Evolutionary conservation across 768 basidiomycete species (phyloP).

Genomic region (Psilocybe cubensis): DNA sequence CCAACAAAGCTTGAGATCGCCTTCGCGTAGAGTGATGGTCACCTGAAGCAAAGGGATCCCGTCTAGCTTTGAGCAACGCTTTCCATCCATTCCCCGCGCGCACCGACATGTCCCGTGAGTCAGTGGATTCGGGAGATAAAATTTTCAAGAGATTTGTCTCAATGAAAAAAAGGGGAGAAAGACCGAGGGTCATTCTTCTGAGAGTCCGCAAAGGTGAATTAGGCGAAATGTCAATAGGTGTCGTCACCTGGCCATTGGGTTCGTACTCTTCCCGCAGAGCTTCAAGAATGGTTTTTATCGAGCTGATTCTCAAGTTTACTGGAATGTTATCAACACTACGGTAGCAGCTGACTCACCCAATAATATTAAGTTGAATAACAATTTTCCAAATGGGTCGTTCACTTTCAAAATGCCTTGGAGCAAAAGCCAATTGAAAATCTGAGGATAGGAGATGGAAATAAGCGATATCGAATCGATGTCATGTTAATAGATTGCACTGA

Average conservation of each 20-base stretch:
- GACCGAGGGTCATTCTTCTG: conserved; percentile 37
- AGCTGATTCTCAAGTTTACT: conserved; percentile 34
- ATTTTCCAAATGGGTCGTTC: conserved; percentile 65
- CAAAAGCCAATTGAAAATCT: conserved; percentile 75
- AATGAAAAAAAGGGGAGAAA: conserved; percentile 56
- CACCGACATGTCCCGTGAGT: conserved; percentile 48
- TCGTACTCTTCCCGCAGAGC: conserved; percentile 53
- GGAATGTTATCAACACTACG: background rate
- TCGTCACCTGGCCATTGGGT: conserved; percentile 16
- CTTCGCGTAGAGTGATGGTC: background rate
- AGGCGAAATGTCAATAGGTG: conserved; percentile 16
- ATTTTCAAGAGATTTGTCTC: conserved; percentile 55
- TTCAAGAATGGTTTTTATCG: conserved; percentile 60
- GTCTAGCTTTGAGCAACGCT: conserved; percentile 33
- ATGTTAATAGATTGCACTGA: conserved; percentile 22
- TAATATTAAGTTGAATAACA: conserved; percentile 72
- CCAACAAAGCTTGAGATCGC: conserved; percentile 25
- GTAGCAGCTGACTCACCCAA: conserved; percentile 42
- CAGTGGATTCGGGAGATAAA: conserved; percentile 48
- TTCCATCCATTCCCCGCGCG: conserved; percentile 68
- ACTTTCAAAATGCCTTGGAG: conserved; percentile 59
- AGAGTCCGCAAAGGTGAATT: conserved; percentile 27
- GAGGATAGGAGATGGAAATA: background rate
- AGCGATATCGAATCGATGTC: background rate
- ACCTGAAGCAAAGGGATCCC: conserved; percentile 7